Evolutionary conservation across 139 green algal genomes (phyloP).

Genomic region (Mesotaenium endlicherianum): DNA sequence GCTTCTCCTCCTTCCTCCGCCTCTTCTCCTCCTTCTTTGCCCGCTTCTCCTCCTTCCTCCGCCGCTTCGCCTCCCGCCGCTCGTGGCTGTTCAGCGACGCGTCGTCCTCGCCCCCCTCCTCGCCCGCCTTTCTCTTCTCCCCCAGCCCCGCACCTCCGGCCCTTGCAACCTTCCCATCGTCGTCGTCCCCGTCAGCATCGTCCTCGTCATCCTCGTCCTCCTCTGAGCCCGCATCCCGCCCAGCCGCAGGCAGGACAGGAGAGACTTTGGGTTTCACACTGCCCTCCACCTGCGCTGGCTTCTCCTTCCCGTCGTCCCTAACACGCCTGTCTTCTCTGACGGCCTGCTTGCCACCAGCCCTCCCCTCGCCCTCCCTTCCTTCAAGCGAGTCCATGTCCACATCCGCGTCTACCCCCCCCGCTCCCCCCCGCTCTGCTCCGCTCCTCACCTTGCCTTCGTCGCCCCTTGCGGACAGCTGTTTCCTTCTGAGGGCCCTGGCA

Average conservation of each 20-base stretch:
- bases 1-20: conserved; percentile 29
- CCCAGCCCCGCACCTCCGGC: not conserved
- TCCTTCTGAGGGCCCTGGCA: not conserved
- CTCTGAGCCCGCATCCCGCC: not conserved
- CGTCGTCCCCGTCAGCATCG: not conserved
- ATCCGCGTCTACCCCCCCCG: not conserved
- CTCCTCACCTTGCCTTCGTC: not conserved
- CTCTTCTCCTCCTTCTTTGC: conserved; percentile 25
- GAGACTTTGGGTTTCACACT: not conserved
- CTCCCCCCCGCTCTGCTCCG: not conserved
- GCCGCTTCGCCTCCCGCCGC: conserved; percentile 24
- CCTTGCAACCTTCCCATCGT: not conserved
- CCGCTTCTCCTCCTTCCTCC: conserved; percentile 32
- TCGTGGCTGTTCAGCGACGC: conserved; percentile 18
- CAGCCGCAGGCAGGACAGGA: not conserved
- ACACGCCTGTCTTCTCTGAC: not conserved
- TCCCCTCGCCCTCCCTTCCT: not conserved
- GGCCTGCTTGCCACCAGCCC: not conserved
- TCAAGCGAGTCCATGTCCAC: not conserved
- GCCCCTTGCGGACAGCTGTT: not conserved
- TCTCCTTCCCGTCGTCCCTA: not conserved
- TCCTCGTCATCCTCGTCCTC: conserved; percentile 12
- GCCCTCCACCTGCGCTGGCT: not conserved
- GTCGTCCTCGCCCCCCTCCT: conserved; percentile 1
- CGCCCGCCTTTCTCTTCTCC: not conserved